Conservation (phyloP, 805 yeast genomes). For the Zygosaccharomyces bisporus region DNA sequence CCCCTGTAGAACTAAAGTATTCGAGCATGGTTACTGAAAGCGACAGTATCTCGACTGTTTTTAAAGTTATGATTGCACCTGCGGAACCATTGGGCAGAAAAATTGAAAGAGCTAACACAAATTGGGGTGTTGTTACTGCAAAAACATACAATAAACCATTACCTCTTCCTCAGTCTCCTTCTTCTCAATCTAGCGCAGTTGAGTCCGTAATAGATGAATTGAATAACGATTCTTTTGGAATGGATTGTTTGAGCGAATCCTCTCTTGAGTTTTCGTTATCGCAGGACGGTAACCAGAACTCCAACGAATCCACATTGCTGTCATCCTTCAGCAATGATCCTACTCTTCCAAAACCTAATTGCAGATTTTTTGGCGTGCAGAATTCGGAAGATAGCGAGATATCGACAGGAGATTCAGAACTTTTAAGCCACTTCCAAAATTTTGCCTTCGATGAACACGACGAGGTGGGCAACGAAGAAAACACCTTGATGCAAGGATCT, state of each 20-base stretch:
- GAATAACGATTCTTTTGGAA: conserved; percentile 9
- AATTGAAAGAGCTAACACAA: conserved; percentile 21
- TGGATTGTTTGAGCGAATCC: conserved; percentile 6
- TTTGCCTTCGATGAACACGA: conserved; percentile 8
- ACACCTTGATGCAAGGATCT: not conserved
- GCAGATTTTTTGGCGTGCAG: conserved; percentile 6
- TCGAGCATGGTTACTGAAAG: conserved; percentile 7
- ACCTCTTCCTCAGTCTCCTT: conserved; percentile 13
- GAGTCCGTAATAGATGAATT: conserved; percentile 15
- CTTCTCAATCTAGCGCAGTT: conserved; percentile 9
- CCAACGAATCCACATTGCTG: conserved; percentile 8
- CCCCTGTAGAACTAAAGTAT: conserved; percentile 24
- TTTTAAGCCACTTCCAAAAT: conserved; percentile 3
- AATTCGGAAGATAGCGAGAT: conserved; percentile 2
- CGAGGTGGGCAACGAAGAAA: not conserved
- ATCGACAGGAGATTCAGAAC: conserved; percentile 5
- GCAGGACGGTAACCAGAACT: conserved; percentile 1
- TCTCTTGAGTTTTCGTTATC: conserved; percentile 1
- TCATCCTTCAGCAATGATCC: conserved; percentile 4
- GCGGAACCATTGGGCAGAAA: conserved; percentile 13
- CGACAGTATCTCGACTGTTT: conserved; percentile 2
- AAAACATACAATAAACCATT: conserved; percentile 25
- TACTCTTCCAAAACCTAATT: conserved; percentile 12
- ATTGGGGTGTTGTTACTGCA: conserved; percentile 25
- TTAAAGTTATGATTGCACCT: conserved; percentile 13